Evolutionary conservation across 2,329 filamentous ascomycete species (phyloP), one percentile per base, ranked within the genome.

Genomic region (Pestalotiopsis sp.): DNA sequence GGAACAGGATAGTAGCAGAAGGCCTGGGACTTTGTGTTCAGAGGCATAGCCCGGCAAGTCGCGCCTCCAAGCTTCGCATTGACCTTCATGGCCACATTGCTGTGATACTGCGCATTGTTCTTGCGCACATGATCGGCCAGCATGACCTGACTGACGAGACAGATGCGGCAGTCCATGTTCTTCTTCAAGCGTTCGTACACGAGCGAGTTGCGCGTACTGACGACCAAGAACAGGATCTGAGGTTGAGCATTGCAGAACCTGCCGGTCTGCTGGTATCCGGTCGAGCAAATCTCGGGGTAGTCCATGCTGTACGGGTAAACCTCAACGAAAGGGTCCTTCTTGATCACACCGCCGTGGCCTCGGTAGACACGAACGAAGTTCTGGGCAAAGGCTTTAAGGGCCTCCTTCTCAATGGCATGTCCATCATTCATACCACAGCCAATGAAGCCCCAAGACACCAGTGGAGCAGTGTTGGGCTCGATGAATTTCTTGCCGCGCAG

Each of bases 11-110:
- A 87, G 70, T 83, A 85, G 2, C 75, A 73, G 20, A 77, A 75
- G 63, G 62, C 79, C 23, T 20, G 17, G 76, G 25, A 80, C 59
- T 13, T 80, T 75, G 74, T 79, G 65, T 71, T 77, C 49, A 67
- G 20, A 4, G 69, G 69, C 2, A 76, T 70, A 9, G 82, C 77
- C 59, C 78, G 84, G 65, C 83, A 90, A 1, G 94, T 98, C 0
- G 89, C 87, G 5, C 96, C 96, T 14, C 96, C 96, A 2, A 99
- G 87, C 83, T 99, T 99, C 3, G 93, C 92, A 74, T 99, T 98
- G 72, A 99, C 90, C 83, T 99, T 99, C 93, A 99, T 96, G 71
- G 90, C 88, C 0, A 99, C 94, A 71, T 99, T 99, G 1, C 93
- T 96, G 75, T 93, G 92, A 80, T 98, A 98, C 75, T 99, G 96